Percentiles rank a stretch among this genome's conserved stretches.
phyloP scores from a whole-genome alignment of 2,329 filamentous ascomycete genomes.

The Fusarium nurragi region DNA sequence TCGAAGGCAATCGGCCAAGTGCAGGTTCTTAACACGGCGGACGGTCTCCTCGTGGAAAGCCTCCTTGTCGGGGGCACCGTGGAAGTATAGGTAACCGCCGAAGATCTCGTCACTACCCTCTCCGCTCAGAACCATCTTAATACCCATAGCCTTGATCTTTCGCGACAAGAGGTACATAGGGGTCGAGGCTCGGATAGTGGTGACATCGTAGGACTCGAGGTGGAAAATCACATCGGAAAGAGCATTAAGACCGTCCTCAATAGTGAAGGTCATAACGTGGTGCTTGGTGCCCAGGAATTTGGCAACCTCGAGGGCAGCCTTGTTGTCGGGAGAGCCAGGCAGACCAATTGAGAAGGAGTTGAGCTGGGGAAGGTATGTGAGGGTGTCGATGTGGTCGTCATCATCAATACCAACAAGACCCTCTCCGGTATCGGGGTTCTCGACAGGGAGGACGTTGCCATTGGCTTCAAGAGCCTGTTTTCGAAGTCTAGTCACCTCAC shows the following conservation, averaged over 20 bases:
- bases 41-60: constrained; percentile 97
- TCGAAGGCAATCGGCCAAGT: constrained; percentile 93
- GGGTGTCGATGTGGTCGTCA: constrained; percentile 85
- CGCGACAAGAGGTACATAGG: constrained; percentile 98
- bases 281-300: constrained; percentile 98
- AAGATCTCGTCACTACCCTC: constrained; percentile 99
- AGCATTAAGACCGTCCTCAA: constrained; percentile 96
- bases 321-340: constrained; percentile 89
- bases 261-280: constrained; percentile 97
- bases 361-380: constrained; percentile 91
- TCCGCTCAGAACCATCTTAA: constrained; percentile 99
- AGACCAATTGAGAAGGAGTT: constrained; percentile 99
- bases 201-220: constrained; percentile 97
- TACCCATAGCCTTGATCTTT: constrained; percentile 99
- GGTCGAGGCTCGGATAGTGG: constrained; percentile 96
- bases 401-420: constrained; percentile 95
- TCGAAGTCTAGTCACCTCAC: constrained; percentile 84
- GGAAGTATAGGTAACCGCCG: constrained; percentile 98
- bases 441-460: constrained; percentile 57
- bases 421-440: constrained; percentile 69
- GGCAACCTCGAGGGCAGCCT: constrained; percentile 90
- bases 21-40: constrained; percentile 93
- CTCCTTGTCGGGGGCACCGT: constrained; percentile 87
- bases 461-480: constrained; percentile 65
- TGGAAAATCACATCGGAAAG: constrained; percentile 98